These are phyloP conservation scores for Oryza nivara DNA, from an alignment of 176 grass and related monocot genomes.

Conservation along the genomic window DNA sequence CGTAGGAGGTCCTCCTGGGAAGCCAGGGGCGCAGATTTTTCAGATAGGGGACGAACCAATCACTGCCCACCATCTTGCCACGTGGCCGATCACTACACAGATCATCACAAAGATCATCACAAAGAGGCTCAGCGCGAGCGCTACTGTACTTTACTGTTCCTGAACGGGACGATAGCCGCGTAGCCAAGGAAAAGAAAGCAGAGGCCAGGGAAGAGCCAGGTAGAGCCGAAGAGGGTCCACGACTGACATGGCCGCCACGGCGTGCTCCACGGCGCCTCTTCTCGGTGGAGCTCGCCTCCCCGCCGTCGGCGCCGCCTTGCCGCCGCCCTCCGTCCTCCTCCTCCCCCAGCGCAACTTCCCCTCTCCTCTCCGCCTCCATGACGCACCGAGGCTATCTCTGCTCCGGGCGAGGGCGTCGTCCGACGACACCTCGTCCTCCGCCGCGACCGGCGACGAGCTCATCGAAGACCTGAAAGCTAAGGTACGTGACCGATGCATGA, in stretches of 20 bases:
- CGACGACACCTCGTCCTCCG: conserved; percentile 59
- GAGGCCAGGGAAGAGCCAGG: conserved; percentile 19
- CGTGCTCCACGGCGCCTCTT: conserved; percentile 66
- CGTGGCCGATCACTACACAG: conserved; percentile 18
- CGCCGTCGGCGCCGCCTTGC: conserved; percentile 2
- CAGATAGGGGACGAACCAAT: conserved; percentile 69
- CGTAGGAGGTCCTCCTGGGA: not conserved
- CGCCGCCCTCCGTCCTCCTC: conserved; percentile 32
- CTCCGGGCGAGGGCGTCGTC: conserved; percentile 57
- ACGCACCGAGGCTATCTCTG: conserved; percentile 55
- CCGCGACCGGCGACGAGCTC: conserved; percentile 56
- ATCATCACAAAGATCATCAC: conserved; percentile 7
- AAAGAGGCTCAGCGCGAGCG: not conserved
- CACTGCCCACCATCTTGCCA: conserved; percentile 28
- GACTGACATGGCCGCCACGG: conserved; percentile 48
- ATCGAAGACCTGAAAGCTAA: conserved; percentile 73
- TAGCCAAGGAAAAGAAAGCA: not conserved
- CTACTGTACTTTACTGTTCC: not conserved
- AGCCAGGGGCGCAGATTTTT: conserved; percentile 36
- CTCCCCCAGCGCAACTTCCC: conserved; percentile 32
- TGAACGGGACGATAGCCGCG: not conserved
- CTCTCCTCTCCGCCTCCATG: conserved; percentile 43
- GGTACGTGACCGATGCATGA: conserved; percentile 35
- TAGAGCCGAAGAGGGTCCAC: not conserved
- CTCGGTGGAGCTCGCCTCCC: conserved; percentile 52